A percentile compares a stretch with the other conserved stretches of the same genome.
Evolutionary conservation across 805 yeast genomes (phyloP).

Genomic region (Candida michaelii): DNA sequence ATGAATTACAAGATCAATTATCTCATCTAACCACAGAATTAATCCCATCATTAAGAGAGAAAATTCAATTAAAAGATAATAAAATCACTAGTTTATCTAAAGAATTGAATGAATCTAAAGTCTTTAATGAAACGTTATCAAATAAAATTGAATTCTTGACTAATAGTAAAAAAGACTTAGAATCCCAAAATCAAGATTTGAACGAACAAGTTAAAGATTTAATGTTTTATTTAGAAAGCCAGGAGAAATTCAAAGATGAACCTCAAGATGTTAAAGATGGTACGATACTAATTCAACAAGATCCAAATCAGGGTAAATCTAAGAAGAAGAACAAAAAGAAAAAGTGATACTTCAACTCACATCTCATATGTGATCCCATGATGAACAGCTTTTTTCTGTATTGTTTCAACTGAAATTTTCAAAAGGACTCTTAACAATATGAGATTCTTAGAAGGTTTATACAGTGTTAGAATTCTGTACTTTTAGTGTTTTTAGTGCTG

Average conservation of each 20-base stretch:
- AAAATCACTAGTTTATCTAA: conserved; percentile 27
- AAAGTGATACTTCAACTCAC: conserved; percentile 4
- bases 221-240: conserved; percentile 77
- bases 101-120: conserved; percentile 32
- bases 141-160: conserved; percentile 36
- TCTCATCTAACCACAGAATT: conserved; percentile 24
- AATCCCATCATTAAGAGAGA: conserved; percentile 34
- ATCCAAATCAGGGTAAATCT: conserved; percentile 16
- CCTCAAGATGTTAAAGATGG: conserved; percentile 76
- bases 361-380: neutral
- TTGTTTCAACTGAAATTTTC: too few relatives aligned
- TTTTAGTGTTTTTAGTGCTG: too few relatives aligned
- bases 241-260: conserved; percentile 68
- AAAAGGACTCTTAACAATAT: too few relatives aligned
- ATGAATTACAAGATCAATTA: conserved; percentile 25
- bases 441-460: too few relatives aligned
- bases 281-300: conserved; percentile 47
- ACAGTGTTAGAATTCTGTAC: too few relatives aligned
- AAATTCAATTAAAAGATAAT: conserved; percentile 30
- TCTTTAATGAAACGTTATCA: conserved; percentile 40
- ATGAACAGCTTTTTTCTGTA: too few relatives aligned
- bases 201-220: conserved; percentile 69
- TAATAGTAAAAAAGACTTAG: conserved; percentile 26
- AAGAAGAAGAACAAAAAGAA: conserved; percentile 21
- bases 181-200: conserved; percentile 46